Base-by-base conservation (phyloP, 1,139 yeast species). In the Candida sp. region DNA sequence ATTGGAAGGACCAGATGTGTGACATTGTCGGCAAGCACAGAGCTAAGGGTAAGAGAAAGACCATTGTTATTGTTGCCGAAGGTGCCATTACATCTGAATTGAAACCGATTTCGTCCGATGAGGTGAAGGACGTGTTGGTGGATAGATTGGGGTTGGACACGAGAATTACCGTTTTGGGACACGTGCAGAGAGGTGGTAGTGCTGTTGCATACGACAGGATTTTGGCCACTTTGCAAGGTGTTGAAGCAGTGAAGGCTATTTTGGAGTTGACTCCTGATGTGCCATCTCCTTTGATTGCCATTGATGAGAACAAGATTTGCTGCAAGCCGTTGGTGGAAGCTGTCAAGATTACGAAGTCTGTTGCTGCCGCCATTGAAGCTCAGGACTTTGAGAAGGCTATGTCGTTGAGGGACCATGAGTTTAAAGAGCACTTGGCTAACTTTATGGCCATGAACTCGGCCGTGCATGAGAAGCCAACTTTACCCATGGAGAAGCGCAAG, bases 121-220 rank as follows among this genome's bases (percentile, higher is more conserved):
- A 85, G 54, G 94, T 88, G 43, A 85, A 85, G 63, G 80, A 84
- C 46, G 92, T 84, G 7, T 73, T 88, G 58, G 89, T 87, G 17
- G 86, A 85, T 33, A 63, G 63, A 48, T 70, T 88, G 54, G 91
- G 91, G 9, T 73, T 88, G 52, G 96, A 88, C 67, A 88, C 96
- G 5, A 80, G 93, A 69, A 83, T 88, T 58, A 88, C 96, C 43
- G 86, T 88, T 11, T 76, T 88, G 63, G 96, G 96, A 44, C 96
- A 88, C 63, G 96, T 88, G 42, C 96, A 88, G 73, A 79, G 96
- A 72, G 96, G 96, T 71, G 96, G 96, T 61, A 81, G 89, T 42
- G 94, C 96, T 8, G 93, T 88, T 48, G 92, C 93, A 1, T 88
- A 81, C 58, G 96, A 88, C 67, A 76, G 96, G 64, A 72, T 83